Base-by-base conservation (phyloP, 2,329 filamentous ascomycete genomes). In the Paraconiothyrium sp. region DNA sequence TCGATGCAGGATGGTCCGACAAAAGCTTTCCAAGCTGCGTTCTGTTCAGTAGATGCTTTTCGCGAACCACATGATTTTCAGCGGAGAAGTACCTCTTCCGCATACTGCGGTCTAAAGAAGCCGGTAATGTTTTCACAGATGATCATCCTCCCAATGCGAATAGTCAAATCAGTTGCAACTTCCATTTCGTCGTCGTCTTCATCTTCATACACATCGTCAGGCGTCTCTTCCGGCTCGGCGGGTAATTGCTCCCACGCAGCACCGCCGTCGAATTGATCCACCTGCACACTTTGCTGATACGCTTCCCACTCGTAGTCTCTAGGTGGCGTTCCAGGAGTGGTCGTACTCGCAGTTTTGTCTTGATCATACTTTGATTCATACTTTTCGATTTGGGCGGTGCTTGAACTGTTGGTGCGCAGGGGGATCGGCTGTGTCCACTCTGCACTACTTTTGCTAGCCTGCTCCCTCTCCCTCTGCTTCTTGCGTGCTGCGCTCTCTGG, bases 241-340 rank as follows among this genome's bases (percentile, higher is more conserved):
- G 75, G 76, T 41, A 78, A 61, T 56, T 69, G 70, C 57, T 77
- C 76, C 76, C 76, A 78, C 9, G 74, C 71, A 64, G 78, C 76
- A 22, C 68, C 70, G 62, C 77, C 75, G 22, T 69, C 71, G 58
- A n/a, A 56, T n/a, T 47, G 30, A 47, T 78, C 75, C 24, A 74
- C 70, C 57, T 78, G 75, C 41, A 78, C 76, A 66, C 77, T 68
- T 58, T 78, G 76, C 64, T 78, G 76, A 52, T 78, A 78, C 22
- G 76, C 74, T 57, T 78, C 76, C 76, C 76, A 78, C 39, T 78
- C 76, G 54, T 78, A 78, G 49, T 78, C 76, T 65, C 76, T 70
- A 27, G 76, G 76, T 4, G 76, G 76, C 2, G 76, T 78, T 44
- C 76, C 75, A 5, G 75, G 75, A 24, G 75, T 78, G 22, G 73